A percentile compares a stretch with the other conserved stretches of the same genome.
These are phyloP conservation scores for Solanum hybrid DNA, from an alignment of 305 asterid species.

Conservation along the genomic window DNA sequence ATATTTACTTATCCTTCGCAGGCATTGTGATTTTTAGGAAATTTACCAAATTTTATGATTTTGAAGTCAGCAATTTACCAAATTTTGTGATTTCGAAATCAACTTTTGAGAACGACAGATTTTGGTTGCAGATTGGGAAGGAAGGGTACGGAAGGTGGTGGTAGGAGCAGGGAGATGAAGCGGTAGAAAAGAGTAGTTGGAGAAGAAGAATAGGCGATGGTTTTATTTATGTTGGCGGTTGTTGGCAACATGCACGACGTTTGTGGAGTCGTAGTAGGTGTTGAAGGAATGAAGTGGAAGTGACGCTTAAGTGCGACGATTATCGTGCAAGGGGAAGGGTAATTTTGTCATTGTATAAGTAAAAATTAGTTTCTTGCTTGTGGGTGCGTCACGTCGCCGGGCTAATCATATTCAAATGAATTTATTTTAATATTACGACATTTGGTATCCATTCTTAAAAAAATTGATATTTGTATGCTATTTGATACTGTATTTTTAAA, in stretches of 20 bases:
- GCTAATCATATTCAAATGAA: neutral
- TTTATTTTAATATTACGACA: neutral
- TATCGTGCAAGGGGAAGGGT: neutral
- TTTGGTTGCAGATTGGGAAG: neutral
- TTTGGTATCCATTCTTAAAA: neutral
- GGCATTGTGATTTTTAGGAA: neutral
- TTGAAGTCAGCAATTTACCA: no score
- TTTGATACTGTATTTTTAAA: no score
- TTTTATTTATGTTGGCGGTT: neutral
- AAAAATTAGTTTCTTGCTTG: no score
- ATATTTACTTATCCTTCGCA: neutral
- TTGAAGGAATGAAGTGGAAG: neutral
- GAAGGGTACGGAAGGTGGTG: neutral
- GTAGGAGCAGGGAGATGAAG: neutral
- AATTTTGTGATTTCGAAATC: no score
- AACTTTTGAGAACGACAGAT: no score
- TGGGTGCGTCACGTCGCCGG: neutral
- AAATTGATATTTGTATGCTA: no score
- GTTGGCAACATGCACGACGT: neutral
- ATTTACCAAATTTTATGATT: neutral
- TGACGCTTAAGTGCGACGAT: neutral
- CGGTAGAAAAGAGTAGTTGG: neutral
- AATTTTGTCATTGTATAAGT: neutral
- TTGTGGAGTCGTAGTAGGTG: neutral
- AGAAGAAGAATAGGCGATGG: neutral